Evolutionary conservation across 805 yeast genomes (phyloP), one percentile per base, ranked within the genome.

Genomic region (Starmerella sirachaensis): DNA sequence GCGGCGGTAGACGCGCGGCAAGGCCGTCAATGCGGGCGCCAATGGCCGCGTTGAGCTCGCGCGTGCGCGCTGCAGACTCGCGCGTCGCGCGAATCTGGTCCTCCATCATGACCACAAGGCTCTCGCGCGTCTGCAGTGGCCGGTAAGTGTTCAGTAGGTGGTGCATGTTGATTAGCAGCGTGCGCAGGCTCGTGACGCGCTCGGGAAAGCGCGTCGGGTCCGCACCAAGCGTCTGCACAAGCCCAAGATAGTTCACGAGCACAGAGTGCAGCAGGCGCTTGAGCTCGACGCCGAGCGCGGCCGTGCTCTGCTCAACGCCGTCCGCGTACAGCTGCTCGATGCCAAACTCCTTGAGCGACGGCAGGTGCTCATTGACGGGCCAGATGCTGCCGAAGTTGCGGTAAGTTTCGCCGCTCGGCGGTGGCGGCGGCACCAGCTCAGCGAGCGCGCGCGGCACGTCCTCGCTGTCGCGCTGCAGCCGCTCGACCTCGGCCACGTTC

Each of bases 41-140:
- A 21, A 70, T 69, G 17, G 60, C 59, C n/a, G 45, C 46, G 47
- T 72, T 68, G 1, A 61, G 55, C 27, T 53, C 45, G 22, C 63
- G 58, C 21, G 69, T 62, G 11, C 56, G 55, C 25, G 54, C 57
- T 13, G 56, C 49, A 13, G 52, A 48, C 24, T 39, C 40, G 12
- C 46, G 41, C 20, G 50, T 44, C 19, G 45, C 42, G n/a, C 42
- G 48, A 23, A 88, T 71, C 52, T 80, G 85, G 37, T 73, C 77
- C 50, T 70, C 74, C 54, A 83, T 60, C 37, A 79, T 63, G 65
- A 83, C 66, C 29, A 85, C 82, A 46, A 91, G 64, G 34, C 86
- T 77, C 52, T 91, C 98, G 36, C 96, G 67, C 3, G 94, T 79
- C 55, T 91, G 98, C 58, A 91, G 97, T 3, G 96, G 91, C 43